phyloP scores from a whole-genome alignment of 345 rosid genomes.

The Orychophragmus violaceus region DNA sequence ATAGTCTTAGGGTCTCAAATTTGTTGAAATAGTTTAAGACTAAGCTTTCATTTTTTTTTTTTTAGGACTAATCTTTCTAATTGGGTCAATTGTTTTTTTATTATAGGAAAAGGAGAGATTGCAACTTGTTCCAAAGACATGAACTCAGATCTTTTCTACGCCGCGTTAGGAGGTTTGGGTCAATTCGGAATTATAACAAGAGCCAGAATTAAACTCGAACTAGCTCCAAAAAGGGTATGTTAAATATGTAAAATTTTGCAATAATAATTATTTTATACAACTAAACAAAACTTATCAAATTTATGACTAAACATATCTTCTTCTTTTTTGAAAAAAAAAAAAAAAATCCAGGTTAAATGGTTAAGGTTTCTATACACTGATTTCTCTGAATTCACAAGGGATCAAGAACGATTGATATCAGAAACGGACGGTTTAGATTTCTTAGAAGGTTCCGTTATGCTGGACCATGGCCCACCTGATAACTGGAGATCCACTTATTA shows the following conservation, averaged over 20 bases:
- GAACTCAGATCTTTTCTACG: constrained; percentile 60
- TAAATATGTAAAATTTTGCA: not conserved
- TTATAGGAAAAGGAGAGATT: constrained; percentile 59
- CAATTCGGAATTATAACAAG: constrained; percentile 78
- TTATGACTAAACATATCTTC: not conserved
- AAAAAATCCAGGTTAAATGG: constrained; percentile 60
- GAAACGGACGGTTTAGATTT: constrained; percentile 42
- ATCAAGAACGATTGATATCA: constrained; percentile 64
- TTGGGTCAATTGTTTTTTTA: not conserved
- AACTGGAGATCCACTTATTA: constrained; percentile 56
- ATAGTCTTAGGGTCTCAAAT: not conserved
- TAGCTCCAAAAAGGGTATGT: constrained; percentile 55
- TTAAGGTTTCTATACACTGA: constrained; percentile 60
- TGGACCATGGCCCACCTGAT: constrained; percentile 47
- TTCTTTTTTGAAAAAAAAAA: not conserved
- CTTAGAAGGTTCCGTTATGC: constrained; percentile 61
- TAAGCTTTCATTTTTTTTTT: not conserved
- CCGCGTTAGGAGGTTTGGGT: constrained; percentile 77
- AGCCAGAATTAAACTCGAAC: constrained; percentile 53
- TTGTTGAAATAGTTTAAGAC: not conserved
- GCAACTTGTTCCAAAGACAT: constrained; percentile 46
- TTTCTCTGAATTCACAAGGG: constrained; percentile 52
- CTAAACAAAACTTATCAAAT: not conserved
- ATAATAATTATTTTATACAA: not conserved
- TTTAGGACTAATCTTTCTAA: not conserved